Percentiles rank a stretch among this genome's conserved stretches.
These are phyloP conservation scores for Talaromyces sp. DNA, from an alignment of 2,329 filamentous ascomycete genomes.

Conservation along the genomic window DNA sequence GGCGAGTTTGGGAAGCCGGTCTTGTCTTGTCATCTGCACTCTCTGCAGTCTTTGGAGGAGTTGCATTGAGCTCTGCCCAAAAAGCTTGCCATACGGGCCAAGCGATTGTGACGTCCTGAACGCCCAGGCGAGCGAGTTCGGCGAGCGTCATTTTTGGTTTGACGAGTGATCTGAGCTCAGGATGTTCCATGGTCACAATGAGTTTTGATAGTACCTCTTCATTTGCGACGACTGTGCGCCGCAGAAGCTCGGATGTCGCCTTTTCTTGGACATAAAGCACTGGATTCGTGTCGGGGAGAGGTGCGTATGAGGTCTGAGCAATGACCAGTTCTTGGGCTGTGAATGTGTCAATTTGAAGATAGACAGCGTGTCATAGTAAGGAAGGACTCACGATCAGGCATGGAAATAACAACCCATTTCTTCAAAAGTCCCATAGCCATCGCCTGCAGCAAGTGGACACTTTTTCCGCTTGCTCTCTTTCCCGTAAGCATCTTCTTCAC, in stretches of 20 bases:
- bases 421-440: slow-evolving; percentile 76
- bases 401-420: slow-evolving; percentile 81
- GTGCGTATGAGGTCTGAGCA: slow-evolving; percentile 74
- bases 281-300: slow-evolving; percentile 55
- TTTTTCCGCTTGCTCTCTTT: slow-evolving; percentile 75
- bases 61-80: slow-evolving; percentile 68
- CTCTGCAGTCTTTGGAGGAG: slow-evolving; percentile 41
- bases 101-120: slow-evolving; percentile 70
- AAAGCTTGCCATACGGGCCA: slow-evolving; percentile 78
- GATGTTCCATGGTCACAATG: slow-evolving; percentile 51
- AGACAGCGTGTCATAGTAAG: background rate
- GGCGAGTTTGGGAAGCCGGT: slow-evolving; percentile 43
- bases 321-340: slow-evolving; percentile 76
- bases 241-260: slow-evolving; percentile 71
- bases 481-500: slow-evolving; percentile 67
- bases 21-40: slow-evolving; percentile 31
- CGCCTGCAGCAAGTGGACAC: slow-evolving; percentile 76
- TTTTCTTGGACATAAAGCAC: slow-evolving; percentile 70
- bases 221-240: slow-evolving; percentile 71
- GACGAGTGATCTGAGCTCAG: slow-evolving; percentile 58
- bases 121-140: slow-evolving; percentile 64
- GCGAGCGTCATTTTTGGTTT: slow-evolving; percentile 60
- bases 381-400: slow-evolving; percentile 71
- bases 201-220: slow-evolving; percentile 56
- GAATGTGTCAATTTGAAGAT: background rate